Evolutionary conservation across 2,329 filamentous ascomycete species (phyloP).

Genomic region (Talaromyces marneffei): DNA sequence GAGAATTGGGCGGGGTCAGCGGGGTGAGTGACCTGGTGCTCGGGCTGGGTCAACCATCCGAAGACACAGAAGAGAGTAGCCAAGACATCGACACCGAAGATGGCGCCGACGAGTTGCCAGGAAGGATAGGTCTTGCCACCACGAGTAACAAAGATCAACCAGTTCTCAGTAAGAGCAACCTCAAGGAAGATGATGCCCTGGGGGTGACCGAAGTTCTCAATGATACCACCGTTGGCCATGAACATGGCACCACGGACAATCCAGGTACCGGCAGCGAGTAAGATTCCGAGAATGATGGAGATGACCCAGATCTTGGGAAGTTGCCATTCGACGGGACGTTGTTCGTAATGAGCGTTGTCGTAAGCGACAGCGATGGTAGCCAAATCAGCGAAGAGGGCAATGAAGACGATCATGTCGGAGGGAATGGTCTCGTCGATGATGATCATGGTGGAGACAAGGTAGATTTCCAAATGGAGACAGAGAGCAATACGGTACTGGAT

Average conservation of each 20-base stretch:
- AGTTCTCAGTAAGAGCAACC: constrained; percentile 83
- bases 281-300: constrained; percentile 47
- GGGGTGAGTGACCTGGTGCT: constrained; percentile 28
- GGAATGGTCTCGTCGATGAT: constrained; percentile 68
- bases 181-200: constrained; percentile 77
- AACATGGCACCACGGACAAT: constrained; percentile 62
- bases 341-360: constrained; percentile 67
- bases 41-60: constrained; percentile 61
- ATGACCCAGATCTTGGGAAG: constrained; percentile 72
- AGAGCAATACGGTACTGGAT: constrained; percentile 67
- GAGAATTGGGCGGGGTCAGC: constrained; percentile 29
- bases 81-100: constrained; percentile 61
- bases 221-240: constrained; percentile 60
- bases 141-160: constrained; percentile 90
- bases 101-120: constrained; percentile 63
- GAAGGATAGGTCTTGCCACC: constrained; percentile 64
- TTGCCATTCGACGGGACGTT: constrained; percentile 68
- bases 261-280: constrained; percentile 64
- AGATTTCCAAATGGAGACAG: constrained; percentile 64
- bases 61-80: constrained; percentile 66
- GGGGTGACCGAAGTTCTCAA: constrained; percentile 63
- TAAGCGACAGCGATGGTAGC: constrained; percentile 69
- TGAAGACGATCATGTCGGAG: constrained; percentile 65
- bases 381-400: constrained; percentile 67
- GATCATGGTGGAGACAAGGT: constrained; percentile 66